Evolutionary conservation across 1,284 basidiomycete species (phyloP), one percentile per base, ranked within the genome.

Genomic region (Cryptococcus jaspeensis): DNA sequence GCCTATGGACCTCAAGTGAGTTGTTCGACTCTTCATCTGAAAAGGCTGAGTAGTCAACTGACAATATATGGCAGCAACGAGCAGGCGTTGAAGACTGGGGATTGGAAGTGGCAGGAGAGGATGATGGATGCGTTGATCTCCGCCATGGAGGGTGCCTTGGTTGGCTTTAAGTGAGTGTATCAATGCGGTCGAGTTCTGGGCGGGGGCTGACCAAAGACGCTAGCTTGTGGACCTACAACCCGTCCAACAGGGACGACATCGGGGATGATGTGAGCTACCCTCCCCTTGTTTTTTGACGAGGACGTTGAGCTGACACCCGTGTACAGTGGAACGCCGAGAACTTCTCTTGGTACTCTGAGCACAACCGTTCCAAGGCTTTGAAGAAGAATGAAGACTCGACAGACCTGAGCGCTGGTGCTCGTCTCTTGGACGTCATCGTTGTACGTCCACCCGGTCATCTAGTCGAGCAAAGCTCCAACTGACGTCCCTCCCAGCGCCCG

Each of bases 201-300:
- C 5, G 13, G n/a, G n/a, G n/a, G n/a, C n/a, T n/a, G n/a, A n/a
- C n/a, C n/a, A n/a, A n/a, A n/a, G n/a, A 16, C n/a, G 2, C 3
- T 63, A 93, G 90, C 3, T 78, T 97, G 22, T 97, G 94, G 95
- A 92, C 90, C 62, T 98, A 97, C 76, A 97, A 97, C 70, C 90
- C 93, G 0, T 80, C 83, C 52, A 97, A 97, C 75, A 82, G 84
- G 40, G 90, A 95, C 66, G 71, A 77, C 20, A 71, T 79, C 22
- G 96, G 95, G 13, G 94, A 98, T 73, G 81, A 86, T 60, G 69
- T 71, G 49, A 61, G 69, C 62, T 3, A 13, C 16, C 35, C n/a
- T 28, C 28, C 7, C 51, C 25, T 20, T 13, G 36, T n/a, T 22
- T 2, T 15, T 43, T n/a, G 9, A 37, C 20, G 20, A 22, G 48